Evolutionary conservation across 1,284 basidiomycete genomes (phyloP), one percentile per base, ranked within the genome.

Genomic region (Porogramme epimiltina): DNA sequence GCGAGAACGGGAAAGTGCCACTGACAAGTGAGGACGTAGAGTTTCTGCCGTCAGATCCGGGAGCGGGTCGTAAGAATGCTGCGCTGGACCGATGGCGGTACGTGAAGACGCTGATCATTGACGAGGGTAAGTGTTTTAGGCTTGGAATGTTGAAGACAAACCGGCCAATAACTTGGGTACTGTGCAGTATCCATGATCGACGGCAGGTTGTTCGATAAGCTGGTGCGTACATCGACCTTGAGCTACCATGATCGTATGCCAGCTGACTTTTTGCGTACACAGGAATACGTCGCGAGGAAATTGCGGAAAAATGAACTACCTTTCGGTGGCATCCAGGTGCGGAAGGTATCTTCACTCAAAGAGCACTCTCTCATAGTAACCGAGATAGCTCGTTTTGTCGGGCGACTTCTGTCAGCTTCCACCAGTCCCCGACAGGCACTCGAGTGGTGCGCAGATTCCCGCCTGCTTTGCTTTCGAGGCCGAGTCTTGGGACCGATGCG

Each of bases 331-430:
- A 88, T 92, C 18, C 87, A 89, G n/a, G n/a, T n/a, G n/a, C n/a
- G n/a, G n/a, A n/a, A n/a, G n/a, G n/a, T n/a, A n/a, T n/a, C n/a
- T n/a, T n/a, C n/a, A n/a, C n/a, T n/a, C n/a, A n/a, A n/a, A n/a
- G n/a, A n/a, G n/a, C n/a, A n/a, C n/a, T n/a, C n/a, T n/a, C n/a
- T n/a, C n/a, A n/a, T n/a, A n/a, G n/a, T n/a, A n/a, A n/a, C n/a
- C n/a, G n/a, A n/a, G n/a, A n/a, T n/a, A n/a, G 79, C 74, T 93
- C 46, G 78, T 92, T 41, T 63, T 89, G n/a, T 86, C 85, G 0
- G 89, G 89, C 8, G 89, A 91, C 67, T 91, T 91, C 65, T 89
- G 83, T 67, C 89, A 93, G 67, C 73, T 92, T 2, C 90, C 90
- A 3, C 90, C 90, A 0, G 88, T 92, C 2, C 80, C 81, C 2